Conservation (phyloP, 2,329 filamentous ascomycete species). For the Diaporthe velutina region DNA sequence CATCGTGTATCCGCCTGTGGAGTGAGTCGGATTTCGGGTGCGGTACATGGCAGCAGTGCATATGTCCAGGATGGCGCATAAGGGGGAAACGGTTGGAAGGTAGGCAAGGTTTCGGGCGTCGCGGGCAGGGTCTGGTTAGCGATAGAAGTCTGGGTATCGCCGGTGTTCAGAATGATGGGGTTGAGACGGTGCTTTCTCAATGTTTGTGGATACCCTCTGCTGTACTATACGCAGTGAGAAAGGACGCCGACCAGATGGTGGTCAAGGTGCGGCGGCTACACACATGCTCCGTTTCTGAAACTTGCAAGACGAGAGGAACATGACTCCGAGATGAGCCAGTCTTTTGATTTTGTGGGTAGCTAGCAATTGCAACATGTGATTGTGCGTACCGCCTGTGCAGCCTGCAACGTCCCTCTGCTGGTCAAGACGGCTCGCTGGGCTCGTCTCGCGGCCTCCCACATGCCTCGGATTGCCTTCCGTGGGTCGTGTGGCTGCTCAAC, state of each 20-base stretch:
- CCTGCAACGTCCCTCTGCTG: background rate
- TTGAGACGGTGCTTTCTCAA: background rate
- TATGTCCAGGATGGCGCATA: background rate
- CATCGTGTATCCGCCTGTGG: constrained; percentile 1
- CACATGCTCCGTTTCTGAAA: background rate
- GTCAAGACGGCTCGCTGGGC: background rate
- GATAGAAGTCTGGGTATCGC: background rate
- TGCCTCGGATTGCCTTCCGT: background rate
- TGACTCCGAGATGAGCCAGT: background rate
- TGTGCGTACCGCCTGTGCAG: background rate
- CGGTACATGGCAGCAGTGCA: background rate
- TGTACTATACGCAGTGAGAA: background rate
- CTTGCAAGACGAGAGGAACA: background rate
- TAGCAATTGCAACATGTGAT: background rate
- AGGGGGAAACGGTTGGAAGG: background rate
- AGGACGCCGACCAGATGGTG: background rate
- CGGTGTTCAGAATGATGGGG: background rate
- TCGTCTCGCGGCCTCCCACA: background rate
- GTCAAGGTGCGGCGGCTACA: background rate
- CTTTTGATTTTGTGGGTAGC: background rate
- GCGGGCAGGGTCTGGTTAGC: background rate
- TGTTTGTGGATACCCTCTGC: background rate
- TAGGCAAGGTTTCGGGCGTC: constrained; percentile 5
- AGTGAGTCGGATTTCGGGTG: constrained; percentile 10
- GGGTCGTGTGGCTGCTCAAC: background rate